Evolutionary conservation across 352 stramenopile genomes (phyloP).

Genomic region (Phytophthora pinifolia): DNA sequence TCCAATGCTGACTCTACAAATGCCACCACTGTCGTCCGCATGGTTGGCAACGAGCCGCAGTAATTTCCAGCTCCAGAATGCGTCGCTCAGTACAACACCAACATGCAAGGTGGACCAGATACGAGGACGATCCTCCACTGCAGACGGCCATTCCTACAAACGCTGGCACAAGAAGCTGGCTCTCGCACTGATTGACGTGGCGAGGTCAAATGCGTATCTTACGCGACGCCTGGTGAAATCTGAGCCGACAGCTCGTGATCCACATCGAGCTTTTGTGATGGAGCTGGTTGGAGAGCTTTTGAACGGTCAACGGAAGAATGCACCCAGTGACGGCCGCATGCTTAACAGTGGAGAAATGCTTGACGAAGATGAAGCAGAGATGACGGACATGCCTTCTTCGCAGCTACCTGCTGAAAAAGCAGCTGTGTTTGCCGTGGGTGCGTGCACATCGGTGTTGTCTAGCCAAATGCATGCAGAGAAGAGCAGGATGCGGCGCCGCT

Average conservation of each 20-base stretch:
- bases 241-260: too few relatives aligned
- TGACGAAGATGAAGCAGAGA: neutral
- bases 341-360: conserved; percentile 1
- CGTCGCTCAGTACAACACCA: too few relatives aligned
- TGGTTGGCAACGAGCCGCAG: neutral
- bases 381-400: neutral
- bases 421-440: too few relatives aligned
- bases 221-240: too few relatives aligned
- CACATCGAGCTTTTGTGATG: too few relatives aligned
- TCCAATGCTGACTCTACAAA: neutral
- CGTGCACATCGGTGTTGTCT: too few relatives aligned
- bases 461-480: too few relatives aligned
- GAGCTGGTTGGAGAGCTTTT: neutral
- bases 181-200: too few relatives aligned
- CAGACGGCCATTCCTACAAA: neutral
- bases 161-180: too few relatives aligned
- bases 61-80: too few relatives aligned
- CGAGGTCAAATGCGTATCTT: too few relatives aligned
- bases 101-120: neutral
- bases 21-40: neutral
- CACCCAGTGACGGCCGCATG: conserved; percentile 4
- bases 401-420: neutral
- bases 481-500: too few relatives aligned
- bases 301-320: conserved; percentile 2
- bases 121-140: neutral